Evolutionary conservation across 2,329 filamentous ascomycete genomes (phyloP).

Genomic region (Calonectria naviculata): DNA sequence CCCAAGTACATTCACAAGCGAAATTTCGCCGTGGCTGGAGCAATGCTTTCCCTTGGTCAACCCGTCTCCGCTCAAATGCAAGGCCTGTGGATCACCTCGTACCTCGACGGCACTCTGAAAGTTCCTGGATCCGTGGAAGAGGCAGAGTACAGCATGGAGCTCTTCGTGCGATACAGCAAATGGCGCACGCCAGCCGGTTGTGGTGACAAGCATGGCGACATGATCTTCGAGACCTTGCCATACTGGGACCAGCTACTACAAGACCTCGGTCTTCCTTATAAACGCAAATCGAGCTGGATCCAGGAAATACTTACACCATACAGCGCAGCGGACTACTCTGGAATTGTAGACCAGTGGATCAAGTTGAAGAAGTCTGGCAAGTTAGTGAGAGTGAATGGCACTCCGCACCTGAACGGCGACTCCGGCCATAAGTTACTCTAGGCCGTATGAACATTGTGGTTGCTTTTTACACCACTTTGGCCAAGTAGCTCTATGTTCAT

Average conservation of each 20-base stretch:
- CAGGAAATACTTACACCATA: background rate
- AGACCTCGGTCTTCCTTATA: constrained; percentile 68
- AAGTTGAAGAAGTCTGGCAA: background rate
- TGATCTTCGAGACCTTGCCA: constrained; percentile 79
- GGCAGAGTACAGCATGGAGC: constrained; percentile 62
- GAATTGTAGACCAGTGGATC: background rate
- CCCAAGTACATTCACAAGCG: constrained; percentile 46
- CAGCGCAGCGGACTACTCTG: background rate
- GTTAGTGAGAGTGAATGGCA: background rate
- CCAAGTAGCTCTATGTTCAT: too few relatives aligned
- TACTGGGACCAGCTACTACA: constrained; percentile 74
- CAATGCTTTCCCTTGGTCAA: constrained; percentile 51
- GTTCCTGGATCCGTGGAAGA: constrained; percentile 27
- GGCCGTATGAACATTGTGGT: background rate
- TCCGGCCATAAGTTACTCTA: background rate
- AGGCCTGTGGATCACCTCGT: background rate
- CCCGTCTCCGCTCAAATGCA: background rate
- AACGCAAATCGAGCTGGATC: constrained; percentile 51
- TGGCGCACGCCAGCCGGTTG: constrained; percentile 75
- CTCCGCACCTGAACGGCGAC: background rate
- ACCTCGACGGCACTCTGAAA: background rate
- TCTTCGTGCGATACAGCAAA: constrained; percentile 74
- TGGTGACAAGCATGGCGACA: constrained; percentile 70
- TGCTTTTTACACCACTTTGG: fast-evolving
- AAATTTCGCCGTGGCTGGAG: constrained; percentile 58